These are phyloP conservation scores for Seiridium unicorne DNA, from an alignment of 2,329 filamentous ascomycete genomes.

Conservation along the genomic window DNA sequence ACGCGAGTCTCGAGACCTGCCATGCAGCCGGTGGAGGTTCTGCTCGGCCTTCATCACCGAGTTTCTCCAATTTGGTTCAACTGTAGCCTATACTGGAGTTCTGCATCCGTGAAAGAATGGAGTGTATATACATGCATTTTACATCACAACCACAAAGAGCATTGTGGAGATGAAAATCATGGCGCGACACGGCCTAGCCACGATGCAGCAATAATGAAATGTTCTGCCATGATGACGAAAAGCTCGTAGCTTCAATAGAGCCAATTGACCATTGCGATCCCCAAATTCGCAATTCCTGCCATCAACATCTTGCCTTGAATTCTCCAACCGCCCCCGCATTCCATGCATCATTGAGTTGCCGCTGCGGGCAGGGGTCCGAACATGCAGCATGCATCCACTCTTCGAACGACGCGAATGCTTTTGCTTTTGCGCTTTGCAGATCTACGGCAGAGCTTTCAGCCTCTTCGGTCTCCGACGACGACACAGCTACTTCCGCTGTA, in stretches of 20 bases:
- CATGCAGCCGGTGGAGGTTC: background rate
- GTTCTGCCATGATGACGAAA: slow-evolving; percentile 2
- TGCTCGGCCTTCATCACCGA: background rate
- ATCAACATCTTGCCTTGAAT: background rate
- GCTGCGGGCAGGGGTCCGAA: background rate
- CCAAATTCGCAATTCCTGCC: background rate
- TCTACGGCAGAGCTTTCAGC: background rate
- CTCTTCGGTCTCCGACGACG: background rate
- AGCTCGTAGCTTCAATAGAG: background rate
- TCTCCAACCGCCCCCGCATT: background rate
- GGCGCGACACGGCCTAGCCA: background rate
- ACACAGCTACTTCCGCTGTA: background rate
- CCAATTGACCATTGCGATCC: background rate
- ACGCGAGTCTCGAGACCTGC: background rate
- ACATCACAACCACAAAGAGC: no score
- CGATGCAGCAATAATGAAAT: background rate
- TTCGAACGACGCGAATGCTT: background rate
- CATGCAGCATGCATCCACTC: background rate
- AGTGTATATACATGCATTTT: no score
- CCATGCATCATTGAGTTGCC: background rate
- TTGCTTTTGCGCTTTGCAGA: slow-evolving; percentile 2
- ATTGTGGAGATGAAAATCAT: no score
- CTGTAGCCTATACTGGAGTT: no score
- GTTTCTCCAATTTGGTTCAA: no score
- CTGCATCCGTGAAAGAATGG: no score